Percentiles rank a stretch among this genome's conserved stretches.
phyloP scores from a whole-genome alignment of 306 rosid genomes.

The Quillaja saponaria region DNA sequence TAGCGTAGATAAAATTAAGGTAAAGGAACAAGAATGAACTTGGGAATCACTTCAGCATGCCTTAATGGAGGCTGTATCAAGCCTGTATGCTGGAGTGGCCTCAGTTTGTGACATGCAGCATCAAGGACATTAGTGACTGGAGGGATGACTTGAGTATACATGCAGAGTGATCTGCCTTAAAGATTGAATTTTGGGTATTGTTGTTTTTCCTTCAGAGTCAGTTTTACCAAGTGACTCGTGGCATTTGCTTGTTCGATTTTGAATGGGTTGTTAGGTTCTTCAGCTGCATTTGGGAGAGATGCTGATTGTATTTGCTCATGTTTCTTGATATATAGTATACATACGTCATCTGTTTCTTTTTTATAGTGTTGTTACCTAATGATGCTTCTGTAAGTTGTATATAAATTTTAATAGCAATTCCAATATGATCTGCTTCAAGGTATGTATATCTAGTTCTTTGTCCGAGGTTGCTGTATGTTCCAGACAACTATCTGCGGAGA shows the following conservation, averaged over 20 bases:
- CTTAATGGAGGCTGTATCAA: constrained; percentile 21
- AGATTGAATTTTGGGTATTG: constrained; percentile 40
- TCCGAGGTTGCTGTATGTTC: constrained; percentile 4
- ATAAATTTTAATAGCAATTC: constrained; percentile 45
- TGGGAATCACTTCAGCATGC: constrained; percentile 28
- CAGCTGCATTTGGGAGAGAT: too few relatives aligned
- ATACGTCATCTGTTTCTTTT: not conserved
- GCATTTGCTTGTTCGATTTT: constrained; percentile 48
- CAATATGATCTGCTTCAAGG: constrained; percentile 29
- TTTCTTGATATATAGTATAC: constrained; percentile 33
- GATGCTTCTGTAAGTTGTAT: constrained; percentile 45
- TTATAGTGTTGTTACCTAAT: constrained; percentile 23
- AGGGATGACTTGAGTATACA: constrained; percentile 21
- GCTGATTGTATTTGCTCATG: constrained; percentile 23
- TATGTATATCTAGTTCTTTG: constrained; percentile 32
- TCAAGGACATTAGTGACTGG: constrained; percentile 15
- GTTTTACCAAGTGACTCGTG: constrained; percentile 38
- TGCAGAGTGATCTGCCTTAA: constrained; percentile 39
- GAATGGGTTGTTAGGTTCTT: constrained; percentile 37
- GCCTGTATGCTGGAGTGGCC: constrained; percentile 25
- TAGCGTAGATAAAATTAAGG: constrained; percentile 27
- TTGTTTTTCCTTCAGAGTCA: constrained; percentile 36
- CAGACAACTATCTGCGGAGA: not conserved
- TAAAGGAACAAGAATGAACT: constrained; percentile 26
- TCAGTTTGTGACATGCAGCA: constrained; percentile 27